These are phyloP conservation scores for Lentinula sp. DNA, from an alignment of 768 basidiomycete genomes.

Conservation along the genomic window DNA sequence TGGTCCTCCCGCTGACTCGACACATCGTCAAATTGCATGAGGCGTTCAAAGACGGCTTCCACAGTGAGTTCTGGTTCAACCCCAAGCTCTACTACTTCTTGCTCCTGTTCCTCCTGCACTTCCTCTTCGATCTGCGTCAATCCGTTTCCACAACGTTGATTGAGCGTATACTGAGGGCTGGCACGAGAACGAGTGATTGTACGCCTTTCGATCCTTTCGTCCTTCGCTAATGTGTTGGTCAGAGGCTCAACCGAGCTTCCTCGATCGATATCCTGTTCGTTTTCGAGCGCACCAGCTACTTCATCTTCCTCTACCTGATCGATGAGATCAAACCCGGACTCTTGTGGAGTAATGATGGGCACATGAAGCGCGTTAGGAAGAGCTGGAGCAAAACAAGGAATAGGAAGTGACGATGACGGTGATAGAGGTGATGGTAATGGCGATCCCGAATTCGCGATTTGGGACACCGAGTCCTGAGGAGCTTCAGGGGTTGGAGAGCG, in stretches of 20 bases:
- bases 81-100: background rate
- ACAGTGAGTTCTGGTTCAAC: background rate
- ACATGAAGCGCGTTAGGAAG: background rate
- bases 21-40: background rate
- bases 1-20: background rate
- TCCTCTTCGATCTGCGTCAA: background rate
- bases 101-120: background rate
- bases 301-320: background rate
- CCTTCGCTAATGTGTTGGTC: background rate
- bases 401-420: too few species aligned
- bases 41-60: background rate
- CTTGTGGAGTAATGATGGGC: background rate
- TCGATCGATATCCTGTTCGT: background rate
- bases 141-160: background rate
- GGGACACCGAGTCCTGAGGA: too few species aligned
- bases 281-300: background rate
- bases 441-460: too few species aligned
- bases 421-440: too few species aligned
- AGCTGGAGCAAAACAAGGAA: too few species aligned
- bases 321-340: background rate
- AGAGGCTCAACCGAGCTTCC: background rate
- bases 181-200: background rate
- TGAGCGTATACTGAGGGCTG: background rate
- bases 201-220: background rate
- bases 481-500: too few species aligned